These are phyloP conservation scores for Aspergillus uvarum DNA, from an alignment of 2,329 filamentous ascomycete genomes.

Conservation along the genomic window DNA sequence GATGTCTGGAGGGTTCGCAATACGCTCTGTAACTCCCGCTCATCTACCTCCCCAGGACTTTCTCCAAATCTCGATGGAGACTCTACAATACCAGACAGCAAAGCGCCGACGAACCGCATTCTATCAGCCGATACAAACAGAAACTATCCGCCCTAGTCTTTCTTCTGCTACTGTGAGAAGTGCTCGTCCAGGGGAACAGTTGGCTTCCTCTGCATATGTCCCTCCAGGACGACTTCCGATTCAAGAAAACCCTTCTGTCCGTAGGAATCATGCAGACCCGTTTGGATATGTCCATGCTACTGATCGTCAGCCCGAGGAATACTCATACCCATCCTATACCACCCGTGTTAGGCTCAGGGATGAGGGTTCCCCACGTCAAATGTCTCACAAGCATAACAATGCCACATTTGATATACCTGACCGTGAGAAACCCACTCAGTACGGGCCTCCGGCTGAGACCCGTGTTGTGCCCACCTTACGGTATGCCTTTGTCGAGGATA, in stretches of 20 bases:
- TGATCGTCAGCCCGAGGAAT: conserved; percentile 20
- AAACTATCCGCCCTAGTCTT: conserved; percentile 14
- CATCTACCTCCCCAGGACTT: conserved; percentile 24
- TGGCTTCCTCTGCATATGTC: conserved; percentile 20
- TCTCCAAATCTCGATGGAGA: conserved; percentile 22
- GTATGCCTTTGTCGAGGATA: conserved; percentile 20
- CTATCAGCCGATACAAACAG: conserved; percentile 20
- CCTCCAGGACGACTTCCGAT: conserved; percentile 14
- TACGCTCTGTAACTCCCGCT: conserved; percentile 33
- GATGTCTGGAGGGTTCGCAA: conserved; percentile 27
- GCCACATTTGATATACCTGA: conserved; percentile 17
- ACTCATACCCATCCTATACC: conserved; percentile 16
- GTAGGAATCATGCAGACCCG: conserved; percentile 26
- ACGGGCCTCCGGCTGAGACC: conserved; percentile 13
- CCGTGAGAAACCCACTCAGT: conserved; percentile 10
- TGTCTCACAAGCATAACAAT: conserved; percentile 18
- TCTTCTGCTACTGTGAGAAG: conserved; percentile 14
- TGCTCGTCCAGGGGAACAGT: conserved; percentile 17
- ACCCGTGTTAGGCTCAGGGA: conserved; percentile 17
- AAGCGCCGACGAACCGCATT: conserved; percentile 38
- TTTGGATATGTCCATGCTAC: conserved; percentile 19
- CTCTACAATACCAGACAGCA: conserved; percentile 25
- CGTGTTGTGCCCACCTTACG: conserved; percentile 16
- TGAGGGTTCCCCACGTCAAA: conserved; percentile 20
- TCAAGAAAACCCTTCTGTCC: conserved; percentile 21